A percentile compares a stretch with the other conserved stretches of the same genome.
These are phyloP conservation scores for Glycine latifolia DNA, from an alignment of 306 rosid species.

Conservation along the genomic window DNA sequence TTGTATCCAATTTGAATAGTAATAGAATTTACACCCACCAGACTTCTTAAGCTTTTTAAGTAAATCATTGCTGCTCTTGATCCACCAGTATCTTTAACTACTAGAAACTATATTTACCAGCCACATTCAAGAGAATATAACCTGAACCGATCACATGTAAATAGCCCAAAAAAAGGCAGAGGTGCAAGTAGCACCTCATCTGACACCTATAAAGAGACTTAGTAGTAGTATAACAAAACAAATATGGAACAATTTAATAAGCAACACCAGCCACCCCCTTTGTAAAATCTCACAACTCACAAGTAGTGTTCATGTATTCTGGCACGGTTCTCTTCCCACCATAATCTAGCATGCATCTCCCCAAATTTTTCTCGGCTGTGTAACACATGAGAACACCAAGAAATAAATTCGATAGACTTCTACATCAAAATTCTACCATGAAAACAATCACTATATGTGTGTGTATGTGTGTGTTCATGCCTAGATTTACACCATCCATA, in stretches of 20 bases:
- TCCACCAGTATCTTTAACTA: slow-evolving; percentile 44
- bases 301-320: slow-evolving; percentile 95
- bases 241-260: slow-evolving; percentile 54
- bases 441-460: background rate
- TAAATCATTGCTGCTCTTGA: slow-evolving; percentile 39
- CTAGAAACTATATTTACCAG: slow-evolving; percentile 53
- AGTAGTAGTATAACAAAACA: slow-evolving; percentile 54
- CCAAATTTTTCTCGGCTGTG: slow-evolving; percentile 94
- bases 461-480: background rate
- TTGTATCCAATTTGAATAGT: slow-evolving; percentile 50
- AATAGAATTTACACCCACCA: slow-evolving; percentile 53
- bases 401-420: slow-evolving; percentile 32
- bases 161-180: slow-evolving; percentile 52
- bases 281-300: slow-evolving; percentile 61
- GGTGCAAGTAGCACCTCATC: slow-evolving; percentile 60
- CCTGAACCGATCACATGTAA: slow-evolving; percentile 47
- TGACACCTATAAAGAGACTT: slow-evolving; percentile 57
- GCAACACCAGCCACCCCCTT: slow-evolving; percentile 51
- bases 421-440: slow-evolving; percentile 30
- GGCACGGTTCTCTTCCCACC: slow-evolving; percentile 98
- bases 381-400: slow-evolving; percentile 28
- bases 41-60: slow-evolving; percentile 34
- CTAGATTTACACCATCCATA: slow-evolving; percentile 20
- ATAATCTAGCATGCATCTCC: slow-evolving; percentile 90
- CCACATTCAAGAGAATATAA: slow-evolving; percentile 55